These are phyloP conservation scores for Raphanus raphanistrum DNA, from an alignment of 345 rosid genomes.

Conservation along the genomic window DNA sequence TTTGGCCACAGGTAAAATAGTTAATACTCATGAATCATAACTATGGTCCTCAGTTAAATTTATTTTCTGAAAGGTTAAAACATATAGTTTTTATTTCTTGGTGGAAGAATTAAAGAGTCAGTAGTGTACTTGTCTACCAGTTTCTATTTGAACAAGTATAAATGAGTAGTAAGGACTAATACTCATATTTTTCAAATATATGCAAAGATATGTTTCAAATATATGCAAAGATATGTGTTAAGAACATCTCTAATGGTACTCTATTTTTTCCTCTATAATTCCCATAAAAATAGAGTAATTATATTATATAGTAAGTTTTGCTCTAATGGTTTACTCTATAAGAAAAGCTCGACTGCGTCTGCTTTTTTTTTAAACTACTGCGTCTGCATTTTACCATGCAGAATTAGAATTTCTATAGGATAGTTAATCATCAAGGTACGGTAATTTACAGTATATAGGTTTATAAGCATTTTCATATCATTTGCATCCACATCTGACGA, in stretches of 20 bases:
- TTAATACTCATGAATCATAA: background rate
- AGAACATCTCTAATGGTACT: too few relatives aligned
- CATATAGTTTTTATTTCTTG: slow-evolving; percentile 17
- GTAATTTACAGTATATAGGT: background rate
- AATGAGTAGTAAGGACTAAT: slow-evolving; percentile 4
- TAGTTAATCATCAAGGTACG: background rate
- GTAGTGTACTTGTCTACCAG: slow-evolving; percentile 31
- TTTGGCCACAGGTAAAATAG: background rate
- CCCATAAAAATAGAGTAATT: too few relatives aligned
- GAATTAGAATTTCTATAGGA: background rate
- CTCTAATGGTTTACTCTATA: too few relatives aligned
- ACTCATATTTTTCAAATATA: background rate
- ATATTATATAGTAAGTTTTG: too few relatives aligned
- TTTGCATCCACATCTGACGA: background rate
- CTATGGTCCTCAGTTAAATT: background rate
- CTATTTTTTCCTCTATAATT: too few relatives aligned
- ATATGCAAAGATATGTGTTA: too few relatives aligned
- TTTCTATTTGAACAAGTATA: slow-evolving; percentile 21
- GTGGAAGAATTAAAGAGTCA: slow-evolving; percentile 34
- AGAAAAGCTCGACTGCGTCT: background rate
- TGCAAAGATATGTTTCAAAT: background rate
- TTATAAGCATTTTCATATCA: background rate
- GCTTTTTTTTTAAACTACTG: background rate
- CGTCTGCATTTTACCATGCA: background rate
- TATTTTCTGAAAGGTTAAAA: background rate